Percentiles rank a stretch among this genome's conserved stretches.
Evolutionary conservation across 805 yeast genomes (phyloP).

Genomic region (Metschnikowia orientalis): DNA sequence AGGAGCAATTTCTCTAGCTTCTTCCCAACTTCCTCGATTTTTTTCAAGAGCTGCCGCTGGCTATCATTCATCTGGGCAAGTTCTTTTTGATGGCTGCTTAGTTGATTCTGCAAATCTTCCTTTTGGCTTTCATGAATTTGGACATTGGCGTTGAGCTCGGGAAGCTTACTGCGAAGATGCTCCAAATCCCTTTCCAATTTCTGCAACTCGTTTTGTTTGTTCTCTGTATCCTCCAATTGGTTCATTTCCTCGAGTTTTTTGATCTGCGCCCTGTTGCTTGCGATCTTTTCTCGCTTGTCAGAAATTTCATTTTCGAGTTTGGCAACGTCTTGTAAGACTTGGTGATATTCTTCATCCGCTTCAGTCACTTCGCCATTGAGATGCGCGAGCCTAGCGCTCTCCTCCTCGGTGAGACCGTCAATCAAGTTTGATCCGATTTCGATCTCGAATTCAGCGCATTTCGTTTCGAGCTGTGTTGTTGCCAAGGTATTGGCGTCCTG

Average conservation of each 20-base stretch:
- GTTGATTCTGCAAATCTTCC: constrained; percentile 21
- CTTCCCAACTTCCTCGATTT: constrained; percentile 59
- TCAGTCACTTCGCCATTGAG: constrained; percentile 34
- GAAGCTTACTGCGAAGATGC: constrained; percentile 19
- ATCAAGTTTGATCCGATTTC: constrained; percentile 57
- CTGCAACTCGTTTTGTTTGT: constrained; percentile 23
- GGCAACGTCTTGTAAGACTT: constrained; percentile 35
- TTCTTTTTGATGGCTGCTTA: constrained; percentile 31
- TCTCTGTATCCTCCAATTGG: constrained; percentile 3
- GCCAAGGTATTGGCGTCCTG: constrained; percentile 26
- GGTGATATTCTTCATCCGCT: constrained; percentile 39
- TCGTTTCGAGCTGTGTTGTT: constrained; percentile 19
- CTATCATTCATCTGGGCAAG: constrained; percentile 51
- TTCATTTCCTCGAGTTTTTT: constrained; percentile 7
- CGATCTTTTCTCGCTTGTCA: constrained; percentile 7
- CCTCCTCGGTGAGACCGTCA: constrained; percentile 47
- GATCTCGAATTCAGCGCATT: constrained; percentile 37
- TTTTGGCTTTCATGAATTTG: constrained; percentile 26
- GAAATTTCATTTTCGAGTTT: constrained; percentile 43
- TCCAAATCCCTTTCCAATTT: constrained; percentile 23
- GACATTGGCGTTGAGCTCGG: constrained; percentile 23
- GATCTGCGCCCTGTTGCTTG: constrained; percentile 10
- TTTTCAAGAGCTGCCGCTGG: constrained; percentile 50
- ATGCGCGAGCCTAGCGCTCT: constrained; percentile 37
- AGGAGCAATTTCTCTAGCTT: constrained; percentile 60